A percentile compares a stretch with the other conserved stretches of the same genome.
phyloP scores from a whole-genome alignment of 192 early-diverging fungal species.

The Coemansia sp. region DNA sequence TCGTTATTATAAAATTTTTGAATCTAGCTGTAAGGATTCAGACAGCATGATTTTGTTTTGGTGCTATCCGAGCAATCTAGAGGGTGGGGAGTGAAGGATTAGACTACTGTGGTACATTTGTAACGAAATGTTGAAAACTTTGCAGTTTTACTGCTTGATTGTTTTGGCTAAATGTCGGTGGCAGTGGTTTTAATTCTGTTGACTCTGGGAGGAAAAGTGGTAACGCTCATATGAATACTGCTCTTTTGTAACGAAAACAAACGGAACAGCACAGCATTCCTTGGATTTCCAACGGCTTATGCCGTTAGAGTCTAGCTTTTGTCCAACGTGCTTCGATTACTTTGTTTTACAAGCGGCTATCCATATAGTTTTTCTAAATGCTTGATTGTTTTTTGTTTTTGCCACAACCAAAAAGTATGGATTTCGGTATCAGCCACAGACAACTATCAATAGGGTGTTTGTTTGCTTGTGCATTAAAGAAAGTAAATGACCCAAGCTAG shows the following conservation, averaged over 20 bases:
- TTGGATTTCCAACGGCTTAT: neutral
- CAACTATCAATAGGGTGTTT: neutral
- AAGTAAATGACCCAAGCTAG: neutral
- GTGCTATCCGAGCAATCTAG: no score
- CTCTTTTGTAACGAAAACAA: neutral
- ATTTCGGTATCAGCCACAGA: neutral
- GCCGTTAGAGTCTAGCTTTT: neutral
- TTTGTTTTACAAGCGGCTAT: neutral
- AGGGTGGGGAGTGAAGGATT: no score
- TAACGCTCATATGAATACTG: neutral
- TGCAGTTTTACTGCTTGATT: no score
- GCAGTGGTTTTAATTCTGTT: no score
- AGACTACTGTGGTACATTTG: no score
- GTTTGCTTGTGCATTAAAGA: neutral
- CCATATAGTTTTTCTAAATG: neutral
- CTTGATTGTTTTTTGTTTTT: conserved; percentile 6
- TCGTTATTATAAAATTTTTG: no score
- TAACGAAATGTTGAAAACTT: no score
- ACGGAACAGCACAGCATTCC: neutral
- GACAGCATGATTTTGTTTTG: no score
- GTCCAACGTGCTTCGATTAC: neutral
- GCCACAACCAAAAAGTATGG: neutral
- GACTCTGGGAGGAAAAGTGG: neutral
- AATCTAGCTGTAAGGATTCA: no score
- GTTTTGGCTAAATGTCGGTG: no score